These are phyloP conservation scores for Thelonectria rubi DNA, from an alignment of 2,329 filamentous ascomycete species.

Conservation along the genomic window DNA sequence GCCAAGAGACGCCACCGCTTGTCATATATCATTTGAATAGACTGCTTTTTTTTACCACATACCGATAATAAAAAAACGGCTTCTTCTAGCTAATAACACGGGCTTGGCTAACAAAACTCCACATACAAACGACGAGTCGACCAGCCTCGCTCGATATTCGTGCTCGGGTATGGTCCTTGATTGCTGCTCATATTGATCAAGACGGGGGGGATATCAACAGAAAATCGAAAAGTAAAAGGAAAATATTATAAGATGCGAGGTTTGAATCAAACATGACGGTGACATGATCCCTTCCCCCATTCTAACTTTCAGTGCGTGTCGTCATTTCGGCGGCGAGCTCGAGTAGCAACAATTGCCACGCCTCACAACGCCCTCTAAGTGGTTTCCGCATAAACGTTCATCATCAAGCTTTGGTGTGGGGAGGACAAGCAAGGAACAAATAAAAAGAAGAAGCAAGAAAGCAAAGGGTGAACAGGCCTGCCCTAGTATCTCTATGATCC, in stretches of 20 bases:
- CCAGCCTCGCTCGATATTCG: neutral
- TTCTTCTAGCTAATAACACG: too few relatives aligned
- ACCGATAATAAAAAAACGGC: neutral
- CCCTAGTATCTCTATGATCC: slow-evolving; percentile 23
- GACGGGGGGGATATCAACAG: slow-evolving; percentile 12
- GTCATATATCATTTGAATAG: too few relatives aligned
- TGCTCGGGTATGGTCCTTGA: neutral
- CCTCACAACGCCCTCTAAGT: slow-evolving; percentile 40
- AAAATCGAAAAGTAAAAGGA: neutral
- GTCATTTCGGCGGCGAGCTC: slow-evolving; percentile 18
- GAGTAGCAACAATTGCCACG: slow-evolving; percentile 16
- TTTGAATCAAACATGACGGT: slow-evolving; percentile 12
- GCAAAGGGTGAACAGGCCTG: slow-evolving; percentile 6
- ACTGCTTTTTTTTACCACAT: too few relatives aligned
- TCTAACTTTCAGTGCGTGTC: slow-evolving; percentile 34
- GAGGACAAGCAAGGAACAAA: neutral
- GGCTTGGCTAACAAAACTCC: too few relatives aligned
- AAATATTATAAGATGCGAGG: slow-evolving; percentile 1
- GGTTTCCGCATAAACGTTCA: slow-evolving; percentile 31
- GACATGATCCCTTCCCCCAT: slow-evolving; percentile 13
- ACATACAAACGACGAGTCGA: neutral
- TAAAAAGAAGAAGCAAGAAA: slow-evolving; percentile 11
- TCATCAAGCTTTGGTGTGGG: slow-evolving; percentile 26
- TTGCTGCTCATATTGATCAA: neutral
- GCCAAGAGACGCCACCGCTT: too few relatives aligned